Evolutionary conservation across 148 eudicot species (phyloP), one percentile per base, ranked within the genome.

Genomic region (Rhododendron molle): DNA sequence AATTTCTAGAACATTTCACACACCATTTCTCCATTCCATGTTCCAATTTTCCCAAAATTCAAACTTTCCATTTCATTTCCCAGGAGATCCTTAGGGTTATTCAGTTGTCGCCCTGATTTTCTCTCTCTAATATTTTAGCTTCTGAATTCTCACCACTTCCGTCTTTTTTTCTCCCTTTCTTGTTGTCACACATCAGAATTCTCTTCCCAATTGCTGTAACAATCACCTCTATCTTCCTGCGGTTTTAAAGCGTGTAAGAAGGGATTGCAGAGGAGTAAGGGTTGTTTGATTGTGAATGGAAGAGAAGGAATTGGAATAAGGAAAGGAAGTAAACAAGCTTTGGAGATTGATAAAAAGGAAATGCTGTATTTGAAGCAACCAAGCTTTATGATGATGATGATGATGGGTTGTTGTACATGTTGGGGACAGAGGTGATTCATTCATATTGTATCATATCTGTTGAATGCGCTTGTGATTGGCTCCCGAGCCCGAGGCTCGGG

Each of bases 401-500:
- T 20, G 65, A 67, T 67, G 73, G 73, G 32, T 10, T 67, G 49
- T 74, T 76, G 74, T 54, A 32, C 56, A 83, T 87, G 78, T 60
- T 38, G 87, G 83, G 80, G 85, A 83, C 79, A 85, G 76, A 69
- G 56, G 18, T 81, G 69, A 58, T 47, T 84, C 60, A 87, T 74
- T 14, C 4, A 83, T 67, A 26, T 67, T 32, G 40, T 71, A 14
- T 30, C 38, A 71, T 30, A 43, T 54, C n/a, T 60, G 72, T 86
- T 95, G 94, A 87, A 90, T 92, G 94, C 89, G 58, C 74, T 89
- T 76, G 49, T 93, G 93, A 89, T 88, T 85, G 88, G 88, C 82
- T 90, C 98, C 95, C 95, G 91, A 88, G 98, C 95, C 92, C 65
- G 88, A 87, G 94, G 96, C 96, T 95, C 94, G 95, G 96, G 96